Evolutionary conservation across 805 yeast species (phyloP), one percentile per base, ranked within the genome.

Genomic region (Phaffomyces thermotolerans): DNA sequence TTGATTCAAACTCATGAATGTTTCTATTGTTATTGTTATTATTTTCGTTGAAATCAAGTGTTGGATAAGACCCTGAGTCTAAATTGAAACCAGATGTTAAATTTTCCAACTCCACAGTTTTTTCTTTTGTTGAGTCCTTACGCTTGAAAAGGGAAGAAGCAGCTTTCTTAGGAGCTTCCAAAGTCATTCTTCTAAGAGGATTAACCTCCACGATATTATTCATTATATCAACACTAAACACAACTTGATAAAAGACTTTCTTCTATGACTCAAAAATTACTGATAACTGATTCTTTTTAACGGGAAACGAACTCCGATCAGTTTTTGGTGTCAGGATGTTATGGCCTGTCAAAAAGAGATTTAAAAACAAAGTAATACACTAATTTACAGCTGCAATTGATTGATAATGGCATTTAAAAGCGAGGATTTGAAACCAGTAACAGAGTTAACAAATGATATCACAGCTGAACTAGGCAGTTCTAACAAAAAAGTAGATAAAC

Each of bases 391-490:
- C n/a, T n/a, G n/a, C n/a, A n/a, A n/a, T n/a, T n/a, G 22, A 20
- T 20, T 20, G 22, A 9, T 9, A 36, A 22, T 22, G 37, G 37
- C 24, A 4, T 43, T 43, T 24, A 43, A 29, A 14, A 46, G 41
- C 18, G 58, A 54, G 27, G 54, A 53, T 41, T 36, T 56, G 3
- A 55, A 51, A 17, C 50, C 55, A 3, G 48, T 53, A 8, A 43
- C 56, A 4, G 34, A 34, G 13, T 44, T 56, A 9, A 43, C 50
- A 1, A 41, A 35, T 14, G 43, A 50, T 1, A 34, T 53, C 5
- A 27, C 39, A 2, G 47, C 45, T 1, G 41, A 49, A 3, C 42
- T 55, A 9, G 40, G 49, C 8, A 39, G 43, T 3, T 50, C 58
- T 1, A 40, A 53, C 3, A 34, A 39, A 20, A 44, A 43, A 30